A percentile compares a stretch with the other conserved stretches of the same genome.
Evolutionary conservation across 176 grass and related monocot genomes (phyloP).

Genomic region (Elymus sibiricus): DNA sequence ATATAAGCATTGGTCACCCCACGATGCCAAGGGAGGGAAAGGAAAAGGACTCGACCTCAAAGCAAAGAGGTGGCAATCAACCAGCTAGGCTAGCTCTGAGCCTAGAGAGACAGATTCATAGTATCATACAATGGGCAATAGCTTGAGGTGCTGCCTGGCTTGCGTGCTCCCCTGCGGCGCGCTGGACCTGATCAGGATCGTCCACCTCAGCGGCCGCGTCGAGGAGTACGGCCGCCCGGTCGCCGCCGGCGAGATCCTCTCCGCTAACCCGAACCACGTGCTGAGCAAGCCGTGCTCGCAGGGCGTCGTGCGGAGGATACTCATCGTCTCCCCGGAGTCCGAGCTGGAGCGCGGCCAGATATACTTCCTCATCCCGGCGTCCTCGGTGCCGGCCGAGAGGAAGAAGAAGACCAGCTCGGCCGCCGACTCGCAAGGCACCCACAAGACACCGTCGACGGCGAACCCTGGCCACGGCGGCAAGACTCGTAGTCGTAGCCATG

Average conservation of each 20-base stretch:
- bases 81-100: not conserved
- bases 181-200: conserved; percentile 87
- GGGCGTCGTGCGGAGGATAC: conserved; percentile 58
- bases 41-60: not conserved
- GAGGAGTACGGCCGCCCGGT: conserved; percentile 78
- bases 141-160: conserved; percentile 85
- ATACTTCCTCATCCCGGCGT: conserved; percentile 80
- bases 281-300: conserved; percentile 70
- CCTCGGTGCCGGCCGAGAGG: conserved; percentile 47
- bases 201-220: conserved; percentile 84
- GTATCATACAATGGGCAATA: conserved; percentile 68
- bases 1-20: conserved; percentile 43
- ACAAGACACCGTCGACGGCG: too few species aligned
- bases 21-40: conserved; percentile 5
- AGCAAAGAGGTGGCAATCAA: not conserved
- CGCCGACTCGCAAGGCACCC: not conserved
- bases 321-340: conserved; percentile 68
- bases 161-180: conserved; percentile 93
- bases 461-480: conserved; percentile 18
- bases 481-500: not conserved
- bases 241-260: conserved; percentile 69
- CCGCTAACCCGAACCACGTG: conserved; percentile 77
- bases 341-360: conserved; percentile 86
- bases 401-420: conserved; percentile 6
- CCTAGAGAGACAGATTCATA: not conserved